Evolutionary conservation across 1,139 yeast species (phyloP).

Genomic region (Taphrina confusa): DNA sequence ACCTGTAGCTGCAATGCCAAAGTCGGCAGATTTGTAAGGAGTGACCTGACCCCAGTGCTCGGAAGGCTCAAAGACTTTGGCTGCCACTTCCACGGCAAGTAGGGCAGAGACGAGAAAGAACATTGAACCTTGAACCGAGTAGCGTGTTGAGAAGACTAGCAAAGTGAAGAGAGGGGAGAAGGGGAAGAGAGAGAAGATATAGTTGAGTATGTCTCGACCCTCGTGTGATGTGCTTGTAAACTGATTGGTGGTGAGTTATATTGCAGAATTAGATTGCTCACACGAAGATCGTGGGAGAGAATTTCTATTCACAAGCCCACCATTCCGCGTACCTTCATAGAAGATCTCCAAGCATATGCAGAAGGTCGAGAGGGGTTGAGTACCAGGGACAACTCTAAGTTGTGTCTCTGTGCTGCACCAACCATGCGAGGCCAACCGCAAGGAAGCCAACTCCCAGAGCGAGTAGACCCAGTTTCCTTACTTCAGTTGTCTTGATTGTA

Average conservation of each 20-base stretch:
- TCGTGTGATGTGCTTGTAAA: no score
- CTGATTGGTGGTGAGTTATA: no score
- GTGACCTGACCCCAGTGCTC: constrained; percentile 16
- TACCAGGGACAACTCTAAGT: no score
- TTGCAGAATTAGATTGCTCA: no score
- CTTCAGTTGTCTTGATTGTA: background rate
- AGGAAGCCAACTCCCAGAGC: constrained; percentile 13
- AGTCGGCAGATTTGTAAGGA: constrained; percentile 1
- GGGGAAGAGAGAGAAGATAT: background rate
- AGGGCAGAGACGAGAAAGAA: background rate
- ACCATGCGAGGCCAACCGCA: constrained; percentile 21
- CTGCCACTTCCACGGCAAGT: background rate
- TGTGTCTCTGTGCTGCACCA: constrained; percentile 26
- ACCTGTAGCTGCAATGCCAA: constrained; percentile 3
- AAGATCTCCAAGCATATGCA: no score
- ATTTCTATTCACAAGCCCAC: no score
- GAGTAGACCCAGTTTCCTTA: background rate
- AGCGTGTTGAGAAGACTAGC: background rate
- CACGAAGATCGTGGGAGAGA: no score
- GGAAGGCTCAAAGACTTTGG: background rate
- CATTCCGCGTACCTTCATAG: no score
- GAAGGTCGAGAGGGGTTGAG: no score
- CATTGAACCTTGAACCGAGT: background rate
- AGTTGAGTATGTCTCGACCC: background rate
- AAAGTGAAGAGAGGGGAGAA: background rate